Conservation (phyloP, 345 rosid species). For the Populus ilicifolia region DNA sequence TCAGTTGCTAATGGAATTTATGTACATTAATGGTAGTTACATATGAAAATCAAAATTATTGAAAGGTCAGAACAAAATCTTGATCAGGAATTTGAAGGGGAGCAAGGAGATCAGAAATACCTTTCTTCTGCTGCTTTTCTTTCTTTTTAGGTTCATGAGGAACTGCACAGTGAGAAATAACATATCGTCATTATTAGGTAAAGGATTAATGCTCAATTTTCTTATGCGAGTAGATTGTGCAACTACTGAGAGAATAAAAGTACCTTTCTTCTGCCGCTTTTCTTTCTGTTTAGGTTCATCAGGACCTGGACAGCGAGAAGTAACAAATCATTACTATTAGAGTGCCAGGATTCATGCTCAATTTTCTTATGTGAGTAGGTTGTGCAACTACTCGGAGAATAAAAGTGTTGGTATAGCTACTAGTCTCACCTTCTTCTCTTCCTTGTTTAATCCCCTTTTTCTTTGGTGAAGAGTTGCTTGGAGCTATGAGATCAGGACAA, state of each 20-base stretch:
- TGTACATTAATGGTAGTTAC: neutral
- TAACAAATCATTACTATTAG: neutral
- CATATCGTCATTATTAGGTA: neutral
- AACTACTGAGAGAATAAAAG: neutral
- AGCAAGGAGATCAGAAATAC: constrained; percentile 46
- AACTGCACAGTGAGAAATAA: constrained; percentile 29
- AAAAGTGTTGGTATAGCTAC: neutral
- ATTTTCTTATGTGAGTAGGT: neutral
- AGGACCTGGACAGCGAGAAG: constrained; percentile 31
- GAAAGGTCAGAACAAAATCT: neutral
- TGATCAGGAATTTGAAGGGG: constrained; percentile 41
- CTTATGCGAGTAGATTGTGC: neutral
- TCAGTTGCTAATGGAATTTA: neutral
- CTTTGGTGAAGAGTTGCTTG: constrained; percentile 22
- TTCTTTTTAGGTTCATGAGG: constrained; percentile 37
- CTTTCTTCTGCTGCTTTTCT: constrained; percentile 53
- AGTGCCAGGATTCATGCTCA: neutral
- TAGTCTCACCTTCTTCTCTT: constrained; percentile 37
- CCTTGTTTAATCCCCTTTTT: constrained; percentile 29
- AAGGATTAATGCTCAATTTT: neutral
- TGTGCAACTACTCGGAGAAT: neutral
- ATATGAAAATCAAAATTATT: neutral
- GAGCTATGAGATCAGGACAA: constrained; percentile 17
- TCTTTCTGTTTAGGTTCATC: constrained; percentile 42
- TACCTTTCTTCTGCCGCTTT: constrained; percentile 50